These are phyloP conservation scores for Oryza glumipatula DNA, from an alignment of 176 grass and related monocot species.

Conservation along the genomic window DNA sequence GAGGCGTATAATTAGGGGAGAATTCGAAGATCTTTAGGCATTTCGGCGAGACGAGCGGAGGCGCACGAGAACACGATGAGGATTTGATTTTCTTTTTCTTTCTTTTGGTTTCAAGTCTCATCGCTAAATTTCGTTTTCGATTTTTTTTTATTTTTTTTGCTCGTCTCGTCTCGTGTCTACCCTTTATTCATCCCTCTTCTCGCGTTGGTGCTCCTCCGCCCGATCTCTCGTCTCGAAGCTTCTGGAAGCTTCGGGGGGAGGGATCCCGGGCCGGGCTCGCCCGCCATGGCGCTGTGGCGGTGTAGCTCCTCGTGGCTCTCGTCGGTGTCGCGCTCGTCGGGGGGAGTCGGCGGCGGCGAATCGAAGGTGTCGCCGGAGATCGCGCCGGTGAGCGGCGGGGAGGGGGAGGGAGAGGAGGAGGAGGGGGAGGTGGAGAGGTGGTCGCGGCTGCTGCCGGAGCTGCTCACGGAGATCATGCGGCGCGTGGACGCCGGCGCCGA, in stretches of 20 bases:
- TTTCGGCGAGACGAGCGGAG: background rate
- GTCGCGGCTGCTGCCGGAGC: conserved; percentile 74
- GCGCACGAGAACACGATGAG: background rate
- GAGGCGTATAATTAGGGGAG: conserved; percentile 4
- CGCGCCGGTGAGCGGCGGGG: conserved; percentile 18
- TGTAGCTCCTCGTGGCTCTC: conserved; percentile 59
- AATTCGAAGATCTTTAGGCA: conserved; percentile 22
- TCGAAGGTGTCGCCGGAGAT: conserved; percentile 51
- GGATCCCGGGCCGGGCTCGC: background rate
- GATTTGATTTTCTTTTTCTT: conserved; percentile 1
- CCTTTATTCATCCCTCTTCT: background rate
- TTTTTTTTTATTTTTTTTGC: background rate
- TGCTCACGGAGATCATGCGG: conserved; percentile 72
- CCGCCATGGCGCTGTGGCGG: conserved; percentile 50
- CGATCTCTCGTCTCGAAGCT: conserved; percentile 34
- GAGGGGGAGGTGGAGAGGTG: conserved; percentile 73
- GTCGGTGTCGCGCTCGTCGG: conserved; percentile 47
- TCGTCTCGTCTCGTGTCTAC: background rate
- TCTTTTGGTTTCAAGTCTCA: background rate
- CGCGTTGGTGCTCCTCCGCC: background rate
- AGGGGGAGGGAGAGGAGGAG: background rate
- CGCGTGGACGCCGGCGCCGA: conserved; percentile 77
- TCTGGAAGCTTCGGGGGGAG: conserved; percentile 23
- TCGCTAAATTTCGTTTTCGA: background rate
- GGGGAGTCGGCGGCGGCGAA: conserved; percentile 44